Conservation (phyloP, 2,329 filamentous ascomycete genomes). For the Colletotrichum melonis region DNA sequence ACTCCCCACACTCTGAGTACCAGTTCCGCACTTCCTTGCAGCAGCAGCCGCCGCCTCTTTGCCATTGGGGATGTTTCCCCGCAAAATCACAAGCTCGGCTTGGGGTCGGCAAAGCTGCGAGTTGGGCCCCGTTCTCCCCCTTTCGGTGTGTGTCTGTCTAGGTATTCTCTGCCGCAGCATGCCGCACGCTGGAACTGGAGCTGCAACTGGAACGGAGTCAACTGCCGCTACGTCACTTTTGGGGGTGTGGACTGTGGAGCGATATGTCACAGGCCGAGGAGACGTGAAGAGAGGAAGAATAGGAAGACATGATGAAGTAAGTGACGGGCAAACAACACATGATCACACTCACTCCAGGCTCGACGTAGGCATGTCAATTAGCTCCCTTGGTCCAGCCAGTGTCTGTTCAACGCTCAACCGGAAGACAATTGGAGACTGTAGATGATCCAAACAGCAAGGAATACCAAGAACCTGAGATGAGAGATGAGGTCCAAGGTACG, state of each 20-base stretch:
- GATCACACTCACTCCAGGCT: constrained; percentile 8
- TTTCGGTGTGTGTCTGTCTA: no score
- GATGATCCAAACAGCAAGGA: neutral
- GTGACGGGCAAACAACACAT: neutral
- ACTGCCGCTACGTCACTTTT: constrained; percentile 2
- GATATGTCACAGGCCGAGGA: constrained; percentile 31
- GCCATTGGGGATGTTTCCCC: constrained; percentile 47
- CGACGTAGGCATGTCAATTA: neutral
- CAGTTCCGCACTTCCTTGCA: neutral
- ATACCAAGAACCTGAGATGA: neutral
- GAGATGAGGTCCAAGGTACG: neutral
- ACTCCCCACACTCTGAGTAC: neutral
- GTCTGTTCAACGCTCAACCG: neutral
- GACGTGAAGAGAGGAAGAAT: neutral
- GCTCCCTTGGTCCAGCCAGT: constrained; percentile 25
- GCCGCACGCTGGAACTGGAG: neutral
- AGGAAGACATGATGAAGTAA: neutral
- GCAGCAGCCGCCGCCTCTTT: neutral
- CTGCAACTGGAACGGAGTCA: neutral
- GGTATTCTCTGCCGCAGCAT: constrained; percentile 3
- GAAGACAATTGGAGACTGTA: neutral
- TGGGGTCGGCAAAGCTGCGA: constrained; percentile 56
- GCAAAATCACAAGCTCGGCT: constrained; percentile 71
- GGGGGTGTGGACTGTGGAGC: neutral
- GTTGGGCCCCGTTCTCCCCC: neutral